phyloP scores from a whole-genome alignment of 441 rosid species.

The Cnidoscolus chayamansa region DNA sequence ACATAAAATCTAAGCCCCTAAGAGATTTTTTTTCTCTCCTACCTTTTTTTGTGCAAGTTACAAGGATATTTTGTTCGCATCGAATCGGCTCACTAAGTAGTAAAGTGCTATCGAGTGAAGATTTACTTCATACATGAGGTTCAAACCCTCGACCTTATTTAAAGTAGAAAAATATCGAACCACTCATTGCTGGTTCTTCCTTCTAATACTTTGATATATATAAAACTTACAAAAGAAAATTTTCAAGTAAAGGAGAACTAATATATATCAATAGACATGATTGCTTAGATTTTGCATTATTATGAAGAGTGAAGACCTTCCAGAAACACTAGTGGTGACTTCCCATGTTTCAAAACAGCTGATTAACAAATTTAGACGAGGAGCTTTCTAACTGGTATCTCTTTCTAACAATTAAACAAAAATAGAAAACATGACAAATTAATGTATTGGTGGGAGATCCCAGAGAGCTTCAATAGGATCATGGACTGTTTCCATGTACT shows the following conservation, averaged over 20 bases:
- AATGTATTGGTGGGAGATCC: slow-evolving; percentile 69
- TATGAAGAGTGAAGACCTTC: slow-evolving; percentile 6
- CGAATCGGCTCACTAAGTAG: too few relatives aligned
- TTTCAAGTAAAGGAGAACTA: slow-evolving; percentile 3
- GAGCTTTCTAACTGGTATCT: slow-evolving; percentile 13
- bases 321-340: neutral
- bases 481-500: slow-evolving; percentile 47
- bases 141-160: too few relatives aligned
- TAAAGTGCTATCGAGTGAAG: too few relatives aligned
- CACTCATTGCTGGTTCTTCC: too few relatives aligned
- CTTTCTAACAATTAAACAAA: slow-evolving; percentile 19
- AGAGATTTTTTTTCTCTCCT: too few relatives aligned
- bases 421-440: slow-evolving; percentile 7
- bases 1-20: slow-evolving; percentile 15
- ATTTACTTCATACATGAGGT: too few relatives aligned
- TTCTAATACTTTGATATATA: too few relatives aligned
- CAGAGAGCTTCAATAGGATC: slow-evolving; percentile 57
- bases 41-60: too few relatives aligned
- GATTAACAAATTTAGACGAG: slow-evolving; percentile 1
- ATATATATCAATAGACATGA: neutral
- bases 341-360: neutral
- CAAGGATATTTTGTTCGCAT: too few relatives aligned
- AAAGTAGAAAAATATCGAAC: too few relatives aligned
- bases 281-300: slow-evolving; percentile 12
- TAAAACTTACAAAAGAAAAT: neutral